A percentile compares a stretch with the other conserved stretches of the same genome.
Conservation (phyloP, 225 moss, liverwort and hornwort genomes). For the Asterella californica region DNA sequence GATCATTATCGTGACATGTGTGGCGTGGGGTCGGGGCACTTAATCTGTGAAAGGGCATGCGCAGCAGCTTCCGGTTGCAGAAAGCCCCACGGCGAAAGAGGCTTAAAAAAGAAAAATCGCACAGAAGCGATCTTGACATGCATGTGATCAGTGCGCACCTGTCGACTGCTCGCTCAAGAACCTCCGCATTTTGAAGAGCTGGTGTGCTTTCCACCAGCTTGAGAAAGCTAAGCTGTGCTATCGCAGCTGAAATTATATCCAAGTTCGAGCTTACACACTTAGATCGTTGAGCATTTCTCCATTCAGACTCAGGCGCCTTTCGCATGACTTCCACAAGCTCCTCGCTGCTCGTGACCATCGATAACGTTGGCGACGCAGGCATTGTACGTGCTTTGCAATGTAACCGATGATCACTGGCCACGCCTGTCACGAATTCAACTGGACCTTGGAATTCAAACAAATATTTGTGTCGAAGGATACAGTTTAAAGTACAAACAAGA, state of each 20-base stretch:
- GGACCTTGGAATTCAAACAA: not conserved
- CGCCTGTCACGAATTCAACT: not conserved
- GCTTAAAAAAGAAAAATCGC: not conserved
- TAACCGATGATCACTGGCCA: not conserved
- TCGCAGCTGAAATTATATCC: constrained; percentile 11
- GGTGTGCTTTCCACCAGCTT: constrained; percentile 10
- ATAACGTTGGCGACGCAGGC: not conserved
- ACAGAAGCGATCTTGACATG: not conserved
- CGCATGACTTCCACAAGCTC: not conserved
- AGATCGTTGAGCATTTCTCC: constrained; percentile 9
- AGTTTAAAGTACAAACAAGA: not conserved
- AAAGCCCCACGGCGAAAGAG: not conserved
- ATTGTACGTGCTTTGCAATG: not conserved
- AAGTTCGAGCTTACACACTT: not conserved
- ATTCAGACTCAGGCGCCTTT: not conserved
- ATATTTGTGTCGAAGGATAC: not conserved
- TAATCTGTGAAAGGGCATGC: not conserved
- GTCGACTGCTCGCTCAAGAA: constrained; percentile 23
- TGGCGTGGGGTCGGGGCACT: no score
- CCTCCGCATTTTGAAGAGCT: constrained; percentile 9
- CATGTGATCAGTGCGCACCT: constrained; percentile 9
- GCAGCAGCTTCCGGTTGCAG: not conserved
- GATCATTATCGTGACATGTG: no score
- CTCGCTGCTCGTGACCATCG: not conserved
- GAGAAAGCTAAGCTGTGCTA: constrained; percentile 21